phyloP scores from a whole-genome alignment of 1,284 basidiomycete species.

The Cronartium ribicola region DNA sequence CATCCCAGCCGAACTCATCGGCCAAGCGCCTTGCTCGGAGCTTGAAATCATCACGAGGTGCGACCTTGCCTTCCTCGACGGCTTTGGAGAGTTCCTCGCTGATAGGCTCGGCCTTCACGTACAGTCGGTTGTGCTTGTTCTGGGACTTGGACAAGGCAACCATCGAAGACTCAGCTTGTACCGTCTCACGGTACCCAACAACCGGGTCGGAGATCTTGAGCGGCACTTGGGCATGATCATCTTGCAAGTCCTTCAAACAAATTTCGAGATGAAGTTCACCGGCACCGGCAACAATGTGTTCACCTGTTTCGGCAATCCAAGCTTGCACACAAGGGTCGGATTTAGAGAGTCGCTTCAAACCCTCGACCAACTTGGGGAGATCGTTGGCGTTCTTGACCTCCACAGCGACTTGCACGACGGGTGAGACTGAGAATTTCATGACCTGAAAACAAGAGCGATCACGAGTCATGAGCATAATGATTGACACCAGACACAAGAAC shows the following conservation, averaged over 20 bases:
- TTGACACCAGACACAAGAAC: background rate
- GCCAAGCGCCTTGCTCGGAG: conserved; percentile 89
- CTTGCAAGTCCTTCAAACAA: conserved; percentile 98
- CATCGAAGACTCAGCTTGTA: conserved; percentile 91
- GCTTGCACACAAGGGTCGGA: conserved; percentile 99
- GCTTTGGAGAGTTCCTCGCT: conserved; percentile 90
- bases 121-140: conserved; percentile 99
- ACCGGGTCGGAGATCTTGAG: conserved; percentile 99
- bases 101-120: conserved; percentile 84
- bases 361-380: conserved; percentile 98
- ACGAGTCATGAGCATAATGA: background rate
- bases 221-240: conserved; percentile 98
- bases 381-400: conserved; percentile 99
- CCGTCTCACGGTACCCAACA: conserved; percentile 96
- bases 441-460: conserved; percentile 5
- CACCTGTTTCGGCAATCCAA: conserved; percentile 86
- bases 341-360: conserved; percentile 99
- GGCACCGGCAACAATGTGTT: conserved; percentile 98
- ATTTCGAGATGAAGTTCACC: conserved; percentile 99
- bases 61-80: conserved; percentile 84
- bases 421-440: conserved; percentile 65
- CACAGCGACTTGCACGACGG: conserved; percentile 98
- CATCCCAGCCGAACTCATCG: conserved; percentile 97
- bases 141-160: conserved; percentile 98
- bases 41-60: conserved; percentile 95